Percentiles rank a stretch among this genome's conserved stretches.
Conservation (phyloP, 1,284 basidiomycete species). For the Malassezia vespertilionis region DNA sequence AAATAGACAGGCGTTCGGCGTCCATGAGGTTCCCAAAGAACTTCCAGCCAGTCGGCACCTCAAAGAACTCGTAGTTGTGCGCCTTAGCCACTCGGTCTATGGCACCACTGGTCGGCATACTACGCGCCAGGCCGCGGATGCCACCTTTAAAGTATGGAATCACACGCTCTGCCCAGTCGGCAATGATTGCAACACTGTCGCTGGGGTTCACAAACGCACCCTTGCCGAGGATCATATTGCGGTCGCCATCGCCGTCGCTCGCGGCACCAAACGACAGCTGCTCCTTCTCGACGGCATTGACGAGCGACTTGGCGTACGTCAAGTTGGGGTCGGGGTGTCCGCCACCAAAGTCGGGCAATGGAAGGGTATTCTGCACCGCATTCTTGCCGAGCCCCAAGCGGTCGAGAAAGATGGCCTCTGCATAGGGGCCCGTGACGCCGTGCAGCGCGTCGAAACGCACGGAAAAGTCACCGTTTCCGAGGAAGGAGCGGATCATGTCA, state of each 20-base stretch:
- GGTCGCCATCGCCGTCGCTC: slow-evolving; percentile 90
- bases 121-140: slow-evolving; percentile 85
- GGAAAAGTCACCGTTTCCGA: slow-evolving; percentile 58
- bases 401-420: slow-evolving; percentile 73
- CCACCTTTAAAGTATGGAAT: slow-evolving; percentile 92
- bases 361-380: slow-evolving; percentile 81
- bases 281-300: slow-evolving; percentile 77
- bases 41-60: slow-evolving; percentile 98
- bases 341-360: slow-evolving; percentile 87
- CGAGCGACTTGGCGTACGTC: slow-evolving; percentile 89
- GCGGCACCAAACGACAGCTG: slow-evolving; percentile 89
- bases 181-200: slow-evolving; percentile 96
- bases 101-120: slow-evolving; percentile 93
- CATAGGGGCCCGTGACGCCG: slow-evolving; percentile 96
- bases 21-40: slow-evolving; percentile 99
- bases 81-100: slow-evolving; percentile 92
- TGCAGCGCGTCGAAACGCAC: slow-evolving; percentile 93
- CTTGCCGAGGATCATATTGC: slow-evolving; percentile 99
- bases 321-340: slow-evolving; percentile 97
- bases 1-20: slow-evolving; percentile 89
- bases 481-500: slow-evolving; percentile 77
- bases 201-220: slow-evolving; percentile 94
- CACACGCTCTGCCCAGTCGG: slow-evolving; percentile 79
- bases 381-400: slow-evolving; percentile 67
- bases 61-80: slow-evolving; percentile 85